phyloP scores from a whole-genome alignment of 768 basidiomycete genomes.

The Kwoniella bestiolae region DNA sequence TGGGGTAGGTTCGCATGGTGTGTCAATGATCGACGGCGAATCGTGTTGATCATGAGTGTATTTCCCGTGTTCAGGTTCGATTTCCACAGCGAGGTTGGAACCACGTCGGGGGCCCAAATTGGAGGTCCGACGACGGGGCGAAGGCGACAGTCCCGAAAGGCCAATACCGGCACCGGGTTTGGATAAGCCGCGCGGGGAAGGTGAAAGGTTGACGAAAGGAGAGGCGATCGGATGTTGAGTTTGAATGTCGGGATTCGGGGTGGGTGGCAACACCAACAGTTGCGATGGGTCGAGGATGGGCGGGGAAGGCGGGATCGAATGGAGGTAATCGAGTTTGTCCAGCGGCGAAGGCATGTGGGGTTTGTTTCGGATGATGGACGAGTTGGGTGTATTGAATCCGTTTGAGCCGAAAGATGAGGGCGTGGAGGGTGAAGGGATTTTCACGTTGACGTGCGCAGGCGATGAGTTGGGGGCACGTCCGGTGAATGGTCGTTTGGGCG shows the following conservation, averaged over 20 bases:
- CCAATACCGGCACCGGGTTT: conserved; percentile 8
- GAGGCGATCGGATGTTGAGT: conserved; percentile 39
- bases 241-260: conserved; percentile 4
- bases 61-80: background rate
- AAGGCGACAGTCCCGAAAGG: conserved; percentile 13
- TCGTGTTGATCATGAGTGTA: conserved; percentile 6
- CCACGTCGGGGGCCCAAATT: conserved; percentile 21
- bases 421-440: conserved; percentile 26
- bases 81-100: conserved; percentile 14
- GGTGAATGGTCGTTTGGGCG: conserved; percentile 16
- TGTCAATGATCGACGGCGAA: background rate
- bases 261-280: conserved; percentile 29
- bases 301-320: conserved; percentile 42
- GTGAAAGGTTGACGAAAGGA: conserved; percentile 41
- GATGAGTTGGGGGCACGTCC: conserved; percentile 12
- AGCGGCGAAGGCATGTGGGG: conserved; percentile 34
- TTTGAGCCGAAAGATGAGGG: background rate
- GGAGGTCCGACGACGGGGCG: conserved; percentile 19
- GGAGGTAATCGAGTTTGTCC: conserved; percentile 34
- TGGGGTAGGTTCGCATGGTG: background rate
- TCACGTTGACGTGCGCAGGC: conserved; percentile 19
- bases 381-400: conserved; percentile 9
- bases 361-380: conserved; percentile 18
- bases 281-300: conserved; percentile 37
- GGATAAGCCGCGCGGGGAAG: conserved; percentile 11